Evolutionary conservation across 176 grass and related monocot genomes (phyloP).

Genomic region (Triticum timopheevii): DNA sequence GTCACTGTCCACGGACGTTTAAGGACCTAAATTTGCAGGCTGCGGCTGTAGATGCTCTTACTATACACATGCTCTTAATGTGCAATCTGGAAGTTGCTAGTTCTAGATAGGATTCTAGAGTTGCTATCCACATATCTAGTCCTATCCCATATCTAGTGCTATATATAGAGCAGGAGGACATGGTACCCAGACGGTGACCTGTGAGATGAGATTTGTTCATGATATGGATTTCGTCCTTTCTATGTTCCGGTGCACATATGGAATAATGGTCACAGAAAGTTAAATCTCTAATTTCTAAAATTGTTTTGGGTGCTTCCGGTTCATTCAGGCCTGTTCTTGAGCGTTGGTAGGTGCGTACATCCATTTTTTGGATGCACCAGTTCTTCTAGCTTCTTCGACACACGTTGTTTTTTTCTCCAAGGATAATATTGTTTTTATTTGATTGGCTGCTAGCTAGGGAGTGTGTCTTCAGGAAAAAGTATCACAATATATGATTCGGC

Average conservation of each 20-base stretch:
- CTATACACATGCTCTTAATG: background rate
- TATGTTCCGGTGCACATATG: background rate
- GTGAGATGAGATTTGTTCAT: background rate
- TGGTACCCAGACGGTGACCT: background rate
- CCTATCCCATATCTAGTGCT: background rate
- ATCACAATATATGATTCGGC: background rate
- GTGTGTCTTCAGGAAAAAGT: background rate
- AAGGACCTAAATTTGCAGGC: no score
- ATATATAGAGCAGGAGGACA: background rate
- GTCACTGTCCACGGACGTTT: no score
- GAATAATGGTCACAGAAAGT: background rate
- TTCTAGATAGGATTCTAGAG: background rate
- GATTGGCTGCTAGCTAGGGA: background rate
- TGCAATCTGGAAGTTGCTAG: background rate
- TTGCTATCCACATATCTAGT: background rate
- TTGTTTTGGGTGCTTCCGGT: background rate
- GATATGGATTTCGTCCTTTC: conserved; percentile 3
- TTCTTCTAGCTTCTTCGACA: background rate
- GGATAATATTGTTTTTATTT: no score
- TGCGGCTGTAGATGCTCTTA: background rate
- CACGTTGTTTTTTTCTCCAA: background rate
- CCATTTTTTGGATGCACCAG: background rate
- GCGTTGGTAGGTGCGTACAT: background rate
- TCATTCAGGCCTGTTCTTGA: conserved; percentile 2
- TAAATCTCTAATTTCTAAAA: background rate